Base-by-base conservation (phyloP, 768 basidiomycete species). In the Amanita exitialis region DNA sequence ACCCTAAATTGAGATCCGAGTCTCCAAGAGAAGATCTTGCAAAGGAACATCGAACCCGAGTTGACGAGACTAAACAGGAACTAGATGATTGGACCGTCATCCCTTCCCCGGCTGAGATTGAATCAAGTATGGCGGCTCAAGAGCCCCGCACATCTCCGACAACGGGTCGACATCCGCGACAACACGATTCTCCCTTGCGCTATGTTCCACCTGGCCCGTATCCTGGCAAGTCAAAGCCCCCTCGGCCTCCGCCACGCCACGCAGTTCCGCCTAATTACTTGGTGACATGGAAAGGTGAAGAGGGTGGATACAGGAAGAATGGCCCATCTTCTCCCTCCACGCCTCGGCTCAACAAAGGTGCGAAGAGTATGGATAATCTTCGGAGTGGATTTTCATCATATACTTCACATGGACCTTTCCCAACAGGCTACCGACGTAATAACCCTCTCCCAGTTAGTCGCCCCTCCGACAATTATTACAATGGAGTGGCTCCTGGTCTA, bases 301-400 rank as follows among this genome's bases (percentile, higher is more conserved):
- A 69, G 48, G 70, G 70, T 41, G 60, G 63, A 10, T 72, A 68
- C 27, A 62, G 62, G 32, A 74, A 69, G 49, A 52, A 64, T n/a
- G 51, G 60, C 3, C 61, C 66, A 43, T 59, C 69, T 1, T 64
- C 72, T 4, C 49, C 67, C 1, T 43, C 63, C 2, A 66, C 62
- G 54, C 55, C 51, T 51, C 65, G 67, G 42, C 58, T 67, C 43
- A 53, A 63, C 42, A 69, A 68, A 53, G 65, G 61, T 44, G 63
- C 76, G n/a, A 81, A 79, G 64, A 84, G 80, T 57, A 77, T 82
- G 73, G 75, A 75, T 54, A 77, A 78, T 53, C 66, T 79, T 42
- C 68, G 72, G 41, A 66, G 63, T 42, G 63, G 60, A 28, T 64
- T 61, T 15, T 54, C 41, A 35, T 68, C 70, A 53, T 69, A 70